These are phyloP conservation scores for Boletus sp. DNA, from an alignment of 1,284 basidiomycete genomes.

Conservation along the genomic window DNA sequence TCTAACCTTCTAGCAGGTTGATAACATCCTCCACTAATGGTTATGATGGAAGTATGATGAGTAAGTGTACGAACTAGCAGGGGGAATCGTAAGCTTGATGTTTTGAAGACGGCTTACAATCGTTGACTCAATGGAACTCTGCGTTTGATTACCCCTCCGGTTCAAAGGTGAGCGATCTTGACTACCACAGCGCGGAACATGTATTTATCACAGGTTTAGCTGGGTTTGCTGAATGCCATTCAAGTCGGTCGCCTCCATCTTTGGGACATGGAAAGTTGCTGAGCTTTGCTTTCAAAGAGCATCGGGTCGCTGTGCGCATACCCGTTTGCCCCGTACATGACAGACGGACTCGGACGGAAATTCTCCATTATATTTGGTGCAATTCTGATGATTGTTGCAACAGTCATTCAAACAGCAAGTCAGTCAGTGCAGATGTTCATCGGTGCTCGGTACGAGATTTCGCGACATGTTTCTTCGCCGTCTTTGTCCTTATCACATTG, in stretches of 20 bases:
- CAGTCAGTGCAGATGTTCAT: conserved; percentile 79
- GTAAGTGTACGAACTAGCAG: not conserved
- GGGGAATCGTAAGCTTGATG: not conserved
- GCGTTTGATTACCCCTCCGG: conserved; percentile 56
- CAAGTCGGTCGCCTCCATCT: conserved; percentile 44
- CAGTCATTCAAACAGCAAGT: conserved; percentile 64
- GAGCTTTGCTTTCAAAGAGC: not conserved
- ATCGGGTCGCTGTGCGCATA: not conserved
- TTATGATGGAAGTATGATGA: conserved; percentile 75
- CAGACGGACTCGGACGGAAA: conserved; percentile 58
- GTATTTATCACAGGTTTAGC: conserved; percentile 7
- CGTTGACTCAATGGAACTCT: conserved; percentile 54
- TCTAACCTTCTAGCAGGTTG: not conserved
- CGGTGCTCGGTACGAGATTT: conserved; percentile 46
- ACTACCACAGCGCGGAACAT: not conserved
- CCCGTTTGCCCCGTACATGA: conserved; percentile 57
- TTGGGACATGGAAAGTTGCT: not conserved
- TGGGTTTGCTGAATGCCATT: conserved; percentile 73
- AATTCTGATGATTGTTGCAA: conserved; percentile 58
- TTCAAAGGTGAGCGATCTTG: conserved; percentile 31
- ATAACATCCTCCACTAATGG: conserved; percentile 77
- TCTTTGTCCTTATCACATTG: not conserved
- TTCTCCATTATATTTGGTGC: conserved; percentile 36
- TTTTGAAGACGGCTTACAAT: conserved; percentile 54
- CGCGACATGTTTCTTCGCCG: not conserved